Percentiles rank a stretch among this genome's conserved stretches.
Conservation (phyloP, 2,329 filamentous ascomycete species). For the Phaeosphaeria sp. region DNA sequence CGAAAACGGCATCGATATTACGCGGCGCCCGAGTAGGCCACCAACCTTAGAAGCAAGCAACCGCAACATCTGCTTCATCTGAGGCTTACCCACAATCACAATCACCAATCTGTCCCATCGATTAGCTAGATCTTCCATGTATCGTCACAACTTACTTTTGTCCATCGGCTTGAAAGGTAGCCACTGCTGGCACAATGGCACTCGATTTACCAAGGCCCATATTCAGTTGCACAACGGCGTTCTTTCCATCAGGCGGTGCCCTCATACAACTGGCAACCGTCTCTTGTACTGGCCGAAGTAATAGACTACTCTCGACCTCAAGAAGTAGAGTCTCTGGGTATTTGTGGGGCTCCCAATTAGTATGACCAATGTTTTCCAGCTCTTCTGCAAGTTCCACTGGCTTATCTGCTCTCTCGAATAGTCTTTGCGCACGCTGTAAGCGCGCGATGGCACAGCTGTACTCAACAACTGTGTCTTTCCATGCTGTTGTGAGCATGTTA, state of each 20-base stretch:
- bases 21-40: conserved; percentile 60
- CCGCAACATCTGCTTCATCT: conserved; percentile 66
- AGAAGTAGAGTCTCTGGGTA: conserved; percentile 68
- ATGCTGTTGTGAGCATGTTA: conserved; percentile 17
- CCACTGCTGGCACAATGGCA: conserved; percentile 40
- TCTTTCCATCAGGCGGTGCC: conserved; percentile 19
- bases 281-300: conserved; percentile 66
- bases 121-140: too few relatives aligned
- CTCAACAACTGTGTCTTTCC: conserved; percentile 29
- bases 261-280: conserved; percentile 66
- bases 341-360: conserved; percentile 60
- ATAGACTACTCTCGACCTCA: conserved; percentile 67
- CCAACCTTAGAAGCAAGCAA: conserved; percentile 63
- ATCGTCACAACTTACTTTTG: conserved; percentile 24
- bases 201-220: conserved; percentile 46
- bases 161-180: conserved; percentile 57
- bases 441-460: conserved; percentile 36
- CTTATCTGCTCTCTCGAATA: conserved; percentile 18
- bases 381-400: conserved; percentile 40
- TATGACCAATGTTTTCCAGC: conserved; percentile 59
- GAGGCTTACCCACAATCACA: conserved; percentile 67
- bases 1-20: conserved; percentile 67
- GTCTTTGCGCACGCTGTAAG: conserved; percentile 38
- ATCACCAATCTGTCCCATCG: conserved; percentile 63
- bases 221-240: conserved; percentile 42